Conservation (phyloP, 192 early-diverging fungal genomes). For the Rhizophagus clarus region DNA sequence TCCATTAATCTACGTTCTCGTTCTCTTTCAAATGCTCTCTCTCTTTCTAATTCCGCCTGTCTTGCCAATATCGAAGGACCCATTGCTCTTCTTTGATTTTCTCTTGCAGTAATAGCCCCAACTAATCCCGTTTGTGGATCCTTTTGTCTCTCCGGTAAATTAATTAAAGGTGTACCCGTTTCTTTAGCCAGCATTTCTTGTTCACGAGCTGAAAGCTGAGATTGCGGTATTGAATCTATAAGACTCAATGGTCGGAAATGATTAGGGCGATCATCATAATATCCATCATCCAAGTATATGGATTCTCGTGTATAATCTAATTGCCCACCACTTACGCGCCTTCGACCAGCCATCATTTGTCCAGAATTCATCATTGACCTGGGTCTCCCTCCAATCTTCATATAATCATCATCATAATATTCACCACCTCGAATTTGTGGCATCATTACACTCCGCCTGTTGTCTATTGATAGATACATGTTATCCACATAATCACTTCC, state of each 20-base stretch:
- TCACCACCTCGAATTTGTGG: neutral
- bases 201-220: constrained; percentile 29
- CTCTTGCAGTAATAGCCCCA: constrained; percentile 31
- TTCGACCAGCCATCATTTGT: neutral
- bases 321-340: constrained; percentile 26
- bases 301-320: constrained; percentile 23
- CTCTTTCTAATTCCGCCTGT: constrained; percentile 23
- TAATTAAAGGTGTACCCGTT: constrained; percentile 22
- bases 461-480: neutral
- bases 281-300: constrained; percentile 17
- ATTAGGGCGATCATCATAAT: constrained; percentile 25
- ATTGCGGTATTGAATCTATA: neutral
- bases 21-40: constrained; percentile 24
- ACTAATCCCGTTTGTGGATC: constrained; percentile 29
- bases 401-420: constrained; percentile 29
- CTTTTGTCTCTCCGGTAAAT: constrained; percentile 26
- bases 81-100: constrained; percentile 1
- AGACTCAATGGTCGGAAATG: constrained; percentile 21
- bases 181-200: constrained; percentile 19
- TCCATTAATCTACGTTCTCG: constrained; percentile 28
- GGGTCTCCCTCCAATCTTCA: neutral
- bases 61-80: neutral
- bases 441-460: constrained; percentile 1
- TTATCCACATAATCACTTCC: neutral
- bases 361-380: constrained; percentile 13